Evolutionary conservation across 345 rosid genomes (phyloP), one percentile per base, ranked within the genome.

Genomic region (Viola odorata): DNA sequence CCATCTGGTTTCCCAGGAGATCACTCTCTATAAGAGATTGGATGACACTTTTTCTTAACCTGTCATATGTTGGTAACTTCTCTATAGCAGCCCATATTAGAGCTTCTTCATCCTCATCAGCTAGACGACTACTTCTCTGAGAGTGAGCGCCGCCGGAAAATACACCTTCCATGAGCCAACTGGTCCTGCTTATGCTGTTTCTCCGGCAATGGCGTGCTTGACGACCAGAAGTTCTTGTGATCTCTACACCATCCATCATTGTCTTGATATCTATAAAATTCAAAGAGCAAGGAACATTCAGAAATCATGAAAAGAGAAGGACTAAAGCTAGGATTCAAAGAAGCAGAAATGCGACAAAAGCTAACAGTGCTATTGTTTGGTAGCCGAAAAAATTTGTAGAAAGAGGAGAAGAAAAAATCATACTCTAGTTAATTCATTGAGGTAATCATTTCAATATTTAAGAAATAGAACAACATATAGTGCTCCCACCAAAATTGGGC

Each of bases 81-180:
- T 90, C 97, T 45, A 90, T 85, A 15, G 97, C 95, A 3, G 95
- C 97, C 97, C 97, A 87, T 76, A 74, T 90, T 8, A 90, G 82
- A 13, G 95, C 91, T 69, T 90, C 97, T 72, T 90, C 95, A 41
- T 90, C 97, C 32, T 85, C 91, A 52, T 82, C 82, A 1, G 61
- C 71, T 0, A 69, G 69, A 6, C 36, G 5, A 42, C 82, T 78
- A 45, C 73, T 75, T 38, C 85, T 66, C 50, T 85, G 72, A 1
- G 84, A 78, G 3, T 68, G 60, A 58, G 61, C 55, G 12, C 74
- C 73, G 11, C 75, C 58, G 7, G 77, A 66, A 67, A 84, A 82
- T 8, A 80, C 80, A 13, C 82, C 89, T 8, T 86, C 96, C 73
- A 89, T 64, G 53, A 69, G 71, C 83, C 88, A 80, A 58, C 82